These are phyloP conservation scores for Dicorynia guianensis DNA, from an alignment of 306 rosid species.

Conservation along the genomic window DNA sequence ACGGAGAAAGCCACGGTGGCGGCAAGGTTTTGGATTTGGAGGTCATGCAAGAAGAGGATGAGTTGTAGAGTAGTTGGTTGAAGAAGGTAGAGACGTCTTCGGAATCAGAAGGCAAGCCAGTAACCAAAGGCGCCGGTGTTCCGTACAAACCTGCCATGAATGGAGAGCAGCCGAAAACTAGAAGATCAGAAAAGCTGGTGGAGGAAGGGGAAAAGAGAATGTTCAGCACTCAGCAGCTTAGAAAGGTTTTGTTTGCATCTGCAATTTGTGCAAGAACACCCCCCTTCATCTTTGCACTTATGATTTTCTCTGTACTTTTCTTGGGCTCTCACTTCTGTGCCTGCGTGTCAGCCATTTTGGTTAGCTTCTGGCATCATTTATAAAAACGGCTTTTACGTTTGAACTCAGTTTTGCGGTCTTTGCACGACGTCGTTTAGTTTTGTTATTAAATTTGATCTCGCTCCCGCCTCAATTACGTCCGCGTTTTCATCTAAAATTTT, in stretches of 20 bases:
- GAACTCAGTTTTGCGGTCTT: neutral
- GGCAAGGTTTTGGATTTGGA: slow-evolving; percentile 42
- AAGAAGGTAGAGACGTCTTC: slow-evolving; percentile 71
- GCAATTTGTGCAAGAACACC: neutral
- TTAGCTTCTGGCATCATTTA: neutral
- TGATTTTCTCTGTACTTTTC: neutral
- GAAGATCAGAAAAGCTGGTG: neutral
- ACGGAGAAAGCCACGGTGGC: slow-evolving; percentile 19
- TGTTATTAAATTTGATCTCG: slow-evolving; percentile 40
- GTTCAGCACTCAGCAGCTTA: slow-evolving; percentile 24
- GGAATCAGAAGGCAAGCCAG: slow-evolving; percentile 46
- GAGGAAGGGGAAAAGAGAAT: neutral
- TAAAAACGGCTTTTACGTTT: slow-evolving; percentile 45
- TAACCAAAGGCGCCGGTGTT: slow-evolving; percentile 48
- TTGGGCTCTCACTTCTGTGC: slow-evolving; percentile 11
- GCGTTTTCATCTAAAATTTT: no score
- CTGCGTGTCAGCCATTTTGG: slow-evolving; percentile 8
- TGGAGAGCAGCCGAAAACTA: neutral
- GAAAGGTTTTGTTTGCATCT: slow-evolving; percentile 9
- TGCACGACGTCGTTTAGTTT: slow-evolving; percentile 18
- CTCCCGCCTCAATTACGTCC: slow-evolving; percentile 54
- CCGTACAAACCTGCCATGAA: slow-evolving; percentile 64
- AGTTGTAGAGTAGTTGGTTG: slow-evolving; percentile 57
- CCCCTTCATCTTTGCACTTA: slow-evolving; percentile 1
- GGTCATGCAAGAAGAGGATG: slow-evolving; percentile 42